Evolutionary conservation across 805 yeast genomes (phyloP), one percentile per base, ranked within the genome.

Genomic region (Saccharomycopsis oosterbeekiorum): DNA sequence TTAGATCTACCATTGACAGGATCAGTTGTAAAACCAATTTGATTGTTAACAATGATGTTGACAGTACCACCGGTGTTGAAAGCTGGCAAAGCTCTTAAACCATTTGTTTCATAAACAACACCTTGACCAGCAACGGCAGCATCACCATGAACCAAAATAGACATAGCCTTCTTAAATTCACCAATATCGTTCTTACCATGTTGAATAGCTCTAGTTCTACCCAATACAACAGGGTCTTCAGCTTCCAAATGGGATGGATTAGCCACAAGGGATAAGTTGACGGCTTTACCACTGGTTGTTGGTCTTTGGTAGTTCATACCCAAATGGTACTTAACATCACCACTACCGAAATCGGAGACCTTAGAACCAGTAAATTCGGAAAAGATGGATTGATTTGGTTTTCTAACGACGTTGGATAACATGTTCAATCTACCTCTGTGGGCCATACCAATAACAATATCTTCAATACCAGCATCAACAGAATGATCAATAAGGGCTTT

Each of bases 251-350:
- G 99, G 56, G 98, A 93, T 65, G 99, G 99, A 76, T 94, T 94
- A 65, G 99, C 99, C 65, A 94, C 99, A 67, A 94, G 80, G 39
- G 98, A 92, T 70, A 94, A 79, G 79, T 92, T 92, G 67, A 94
- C 97, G 72, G 85, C 89, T 76, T 91, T 91, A 75, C 99, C 99
- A 34, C 97, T 88, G 55, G 97, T 96, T 61, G 99, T 94, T 74
- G 99, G 99, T 80, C 99, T 88, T 74, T 86, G 89, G 80, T 92
- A 94, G 80, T 94, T 93, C 97, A 94, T 93, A 80, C 99, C 99
- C 77, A 94, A 82, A 76, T 94, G 99, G 81, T 94, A 94, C 78
- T 94, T 94, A 70, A 94, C 99, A 78, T 94, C 99, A 77, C 99
- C 99, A 37, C 97, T 89, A 68, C 98, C 98, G 77, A 92, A 97